These are phyloP conservation scores for Colletotrichum aenigma DNA, from an alignment of 2,329 filamentous ascomycete genomes.

Conservation along the genomic window DNA sequence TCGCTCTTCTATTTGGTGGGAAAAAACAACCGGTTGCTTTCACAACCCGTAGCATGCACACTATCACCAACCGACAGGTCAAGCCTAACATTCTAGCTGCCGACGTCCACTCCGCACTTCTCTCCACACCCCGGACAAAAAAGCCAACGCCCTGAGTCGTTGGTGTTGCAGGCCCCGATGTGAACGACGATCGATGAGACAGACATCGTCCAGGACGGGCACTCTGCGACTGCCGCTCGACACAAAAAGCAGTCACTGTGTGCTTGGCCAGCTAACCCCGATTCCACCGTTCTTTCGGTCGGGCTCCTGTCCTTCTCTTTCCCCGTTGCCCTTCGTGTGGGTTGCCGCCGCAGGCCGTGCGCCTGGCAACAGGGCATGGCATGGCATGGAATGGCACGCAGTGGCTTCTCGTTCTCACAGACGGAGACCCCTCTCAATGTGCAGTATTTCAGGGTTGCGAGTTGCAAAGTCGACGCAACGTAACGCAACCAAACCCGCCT, in stretches of 20 bases:
- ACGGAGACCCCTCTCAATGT: background rate
- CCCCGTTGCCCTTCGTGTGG: background rate
- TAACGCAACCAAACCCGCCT: constrained; percentile 4
- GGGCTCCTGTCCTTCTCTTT: background rate
- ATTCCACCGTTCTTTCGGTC: background rate
- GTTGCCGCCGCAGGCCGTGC: background rate
- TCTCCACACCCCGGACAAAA: background rate
- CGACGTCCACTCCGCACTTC: background rate
- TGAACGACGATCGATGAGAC: constrained; percentile 9
- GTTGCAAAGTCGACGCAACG: constrained; percentile 9
- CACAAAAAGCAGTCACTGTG: background rate
- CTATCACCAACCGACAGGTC: background rate
- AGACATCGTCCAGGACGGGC: constrained; percentile 7
- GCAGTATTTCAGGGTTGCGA: background rate
- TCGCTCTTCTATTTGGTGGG: constrained; percentile 4
- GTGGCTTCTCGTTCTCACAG: background rate
- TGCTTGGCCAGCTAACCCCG: background rate
- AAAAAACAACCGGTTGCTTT: background rate
- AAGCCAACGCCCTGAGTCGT: background rate
- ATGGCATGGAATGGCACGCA: background rate
- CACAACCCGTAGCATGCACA: background rate
- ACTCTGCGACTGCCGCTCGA: constrained; percentile 3
- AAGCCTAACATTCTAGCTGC: background rate
- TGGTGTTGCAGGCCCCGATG: constrained; percentile 4
- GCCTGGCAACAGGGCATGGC: background rate